Base-by-base conservation (phyloP, 164 flowering plant genomes). In the Aristolochia contorta region DNA sequence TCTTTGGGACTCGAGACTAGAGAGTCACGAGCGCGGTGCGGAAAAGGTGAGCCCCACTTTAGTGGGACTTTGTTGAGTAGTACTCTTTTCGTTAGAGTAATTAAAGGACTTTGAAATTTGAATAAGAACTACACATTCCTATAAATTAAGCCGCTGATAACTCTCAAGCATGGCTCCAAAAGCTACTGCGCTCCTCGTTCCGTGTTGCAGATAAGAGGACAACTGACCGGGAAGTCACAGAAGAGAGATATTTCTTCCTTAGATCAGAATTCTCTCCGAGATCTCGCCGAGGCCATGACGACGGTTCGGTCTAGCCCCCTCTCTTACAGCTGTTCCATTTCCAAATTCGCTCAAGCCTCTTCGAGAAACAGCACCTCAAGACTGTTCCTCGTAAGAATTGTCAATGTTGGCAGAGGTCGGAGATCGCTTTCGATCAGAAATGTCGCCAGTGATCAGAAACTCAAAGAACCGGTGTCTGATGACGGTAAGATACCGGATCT, bases 401-500 rank as follows among this genome's bases (percentile, higher is more conserved):
- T 19, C 25, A 37, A 37, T 51, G 33, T 27, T 22, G 47, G 47
- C 16, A 56, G 57, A 20, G 19, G 32, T 32, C 7, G 30, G 43
- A 51, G 56, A 16, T 49, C 55, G 20, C 27, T 61, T 8, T 51
- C 64, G 16, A 56, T 61, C n/a, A 56, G 64, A 54, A 53, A 24
- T 33, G 58, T 62, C 25, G 50, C 58, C 37, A 62, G 65, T 49
- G 58, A 62, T 43, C 63, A 63, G 60, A 54, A 50, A 8, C 25
- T 61, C 14, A 65, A 58, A 54, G 66, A 65, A 9, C 47, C 63
- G 10, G 47, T 65, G 21, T 15, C 72, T 15, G 67, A 76, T 41
- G 68, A 75, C 58, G 82, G 75, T 73, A 24, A 53, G 32, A 5
- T 41, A 9, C 16, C 12, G 20, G 46, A 33, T 58, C 24, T 43